Conservation (phyloP, 179 eudicot species). For the Actinidia chinensis region DNA sequence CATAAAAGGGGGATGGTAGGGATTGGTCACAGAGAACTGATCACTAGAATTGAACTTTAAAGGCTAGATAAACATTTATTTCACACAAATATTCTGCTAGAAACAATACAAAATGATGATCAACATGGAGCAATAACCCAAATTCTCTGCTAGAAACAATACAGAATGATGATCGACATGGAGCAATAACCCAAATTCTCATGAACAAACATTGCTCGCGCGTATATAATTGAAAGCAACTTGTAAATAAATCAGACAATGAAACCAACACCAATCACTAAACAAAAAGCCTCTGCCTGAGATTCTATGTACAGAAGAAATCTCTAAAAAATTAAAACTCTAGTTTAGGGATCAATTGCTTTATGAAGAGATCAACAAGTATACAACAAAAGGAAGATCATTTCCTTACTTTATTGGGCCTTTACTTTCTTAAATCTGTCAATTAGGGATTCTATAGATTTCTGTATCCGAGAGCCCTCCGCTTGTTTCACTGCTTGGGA, state of each 20-base stretch:
- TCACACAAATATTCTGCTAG: not conserved
- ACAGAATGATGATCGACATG: not conserved
- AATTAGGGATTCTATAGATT: slow-evolving; percentile 69
- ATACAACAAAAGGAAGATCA: not conserved
- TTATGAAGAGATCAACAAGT: not conserved
- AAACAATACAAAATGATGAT: not conserved
- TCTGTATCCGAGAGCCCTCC: slow-evolving; percentile 61
- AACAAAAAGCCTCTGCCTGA: slow-evolving; percentile 8
- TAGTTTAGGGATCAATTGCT: not conserved
- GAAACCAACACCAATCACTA: not conserved
- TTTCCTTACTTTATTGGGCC: slow-evolving; percentile 21
- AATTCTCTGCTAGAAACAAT: not conserved
- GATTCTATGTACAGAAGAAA: slow-evolving; percentile 15
- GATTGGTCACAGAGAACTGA: not conserved
- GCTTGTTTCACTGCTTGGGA: slow-evolving; percentile 53
- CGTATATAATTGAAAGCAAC: not conserved
- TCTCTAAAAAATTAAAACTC: not conserved
- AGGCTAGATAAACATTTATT: not conserved
- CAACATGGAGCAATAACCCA: not conserved
- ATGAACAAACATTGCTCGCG: not conserved
- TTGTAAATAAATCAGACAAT: not conserved
- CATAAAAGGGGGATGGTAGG: not conserved
- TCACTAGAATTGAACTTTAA: not conserved
- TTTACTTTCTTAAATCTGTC: slow-evolving; percentile 57
- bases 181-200: not conserved